Base-by-base conservation (phyloP, 768 basidiomycete genomes). In the Basidioascus undulatus region DNA sequence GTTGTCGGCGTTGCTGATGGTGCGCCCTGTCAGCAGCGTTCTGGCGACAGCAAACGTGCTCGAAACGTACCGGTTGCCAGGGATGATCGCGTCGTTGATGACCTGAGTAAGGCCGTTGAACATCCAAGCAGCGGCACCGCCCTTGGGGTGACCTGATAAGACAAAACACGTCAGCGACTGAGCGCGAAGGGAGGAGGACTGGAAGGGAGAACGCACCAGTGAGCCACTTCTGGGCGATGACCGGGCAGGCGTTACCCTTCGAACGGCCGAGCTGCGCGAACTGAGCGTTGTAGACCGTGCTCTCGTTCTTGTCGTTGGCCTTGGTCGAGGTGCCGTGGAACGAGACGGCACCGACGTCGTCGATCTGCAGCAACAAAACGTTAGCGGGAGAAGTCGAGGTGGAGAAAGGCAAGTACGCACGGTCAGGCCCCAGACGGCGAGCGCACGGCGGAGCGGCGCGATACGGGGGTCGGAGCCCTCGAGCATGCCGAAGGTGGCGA, bases 91-190 rank as follows among this genome's bases (percentile, higher is more conserved):
- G 34, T 73, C 72, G 47, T 65, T 67, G 46, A 98, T 67, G 10
- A 74, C 72, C 57, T 98, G 86, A 41, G 84, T 60, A 41, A 96
- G 66, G 49, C 92, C 92, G 53, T 59, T 60, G 50, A 59, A 53
- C 61, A 86, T 82, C 89, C 86, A 94, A 2, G 86, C 80, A 41
- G 89, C 89, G n/a, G 92, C 82, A 45, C 89, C 92, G 58, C 92
- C 92, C 67, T 98, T 98, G 10, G 89, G 76, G 56, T 98, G 89
- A 45, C 11, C n/a, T n/a, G n/a, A n/a, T n/a, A n/a, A n/a, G n/a
- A n/a, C n/a, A n/a, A n/a, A n/a, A n/a, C n/a, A n/a, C n/a, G n/a
- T n/a, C n/a, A 11, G 31, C 20, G n/a, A 32, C 11, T n/a, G 26
- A 6, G 11, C 1, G 7, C 5, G 4, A 11, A 12, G 15, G n/a